These are phyloP conservation scores for Geotrichum citri-aurantii DNA, from an alignment of 1,139 yeast genomes.

Conservation along the genomic window DNA sequence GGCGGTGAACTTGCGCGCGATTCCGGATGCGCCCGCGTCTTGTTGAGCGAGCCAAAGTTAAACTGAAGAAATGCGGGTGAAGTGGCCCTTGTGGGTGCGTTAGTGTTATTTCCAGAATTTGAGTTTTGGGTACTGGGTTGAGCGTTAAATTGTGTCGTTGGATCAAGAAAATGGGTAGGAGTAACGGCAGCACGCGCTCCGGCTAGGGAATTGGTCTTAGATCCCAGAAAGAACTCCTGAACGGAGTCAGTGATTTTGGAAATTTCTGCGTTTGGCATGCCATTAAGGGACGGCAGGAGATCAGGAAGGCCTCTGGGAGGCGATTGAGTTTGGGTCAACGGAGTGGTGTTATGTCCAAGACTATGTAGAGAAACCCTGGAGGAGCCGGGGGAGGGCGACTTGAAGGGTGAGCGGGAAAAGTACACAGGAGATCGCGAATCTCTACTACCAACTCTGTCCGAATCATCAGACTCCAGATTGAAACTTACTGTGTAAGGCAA, in stretches of 20 bases:
- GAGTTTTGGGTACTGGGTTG: neutral
- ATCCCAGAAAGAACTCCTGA: slow-evolving; percentile 17
- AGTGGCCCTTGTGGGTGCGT: slow-evolving; percentile 2
- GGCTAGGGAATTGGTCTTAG: neutral
- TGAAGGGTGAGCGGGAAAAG: neutral
- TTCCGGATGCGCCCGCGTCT: slow-evolving; percentile 20
- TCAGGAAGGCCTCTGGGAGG: slow-evolving; percentile 7
- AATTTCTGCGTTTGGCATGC: neutral
- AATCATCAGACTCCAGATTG: slow-evolving; percentile 11
- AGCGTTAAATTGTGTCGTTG: slow-evolving; percentile 1
- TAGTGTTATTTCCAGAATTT: neutral
- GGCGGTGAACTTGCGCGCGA: slow-evolving; percentile 25
- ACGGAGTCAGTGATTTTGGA: slow-evolving; percentile 5
- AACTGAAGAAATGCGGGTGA: slow-evolving; percentile 11
- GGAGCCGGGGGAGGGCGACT: slow-evolving; percentile 1
- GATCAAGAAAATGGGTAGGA: slow-evolving; percentile 7
- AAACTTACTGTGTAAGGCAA: slow-evolving; percentile 60
- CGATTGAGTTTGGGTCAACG: neutral
- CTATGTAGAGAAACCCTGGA: neutral
- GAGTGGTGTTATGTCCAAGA: neutral
- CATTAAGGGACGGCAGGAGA: slow-evolving; percentile 23
- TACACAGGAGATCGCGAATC: slow-evolving; percentile 1
- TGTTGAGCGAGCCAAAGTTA: neutral
- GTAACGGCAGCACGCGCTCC: neutral
- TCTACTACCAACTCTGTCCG: slow-evolving; percentile 1